These are phyloP conservation scores for Pythium myriotylum DNA, from an alignment of 352 stramenopile species.

Conservation along the genomic window DNA sequence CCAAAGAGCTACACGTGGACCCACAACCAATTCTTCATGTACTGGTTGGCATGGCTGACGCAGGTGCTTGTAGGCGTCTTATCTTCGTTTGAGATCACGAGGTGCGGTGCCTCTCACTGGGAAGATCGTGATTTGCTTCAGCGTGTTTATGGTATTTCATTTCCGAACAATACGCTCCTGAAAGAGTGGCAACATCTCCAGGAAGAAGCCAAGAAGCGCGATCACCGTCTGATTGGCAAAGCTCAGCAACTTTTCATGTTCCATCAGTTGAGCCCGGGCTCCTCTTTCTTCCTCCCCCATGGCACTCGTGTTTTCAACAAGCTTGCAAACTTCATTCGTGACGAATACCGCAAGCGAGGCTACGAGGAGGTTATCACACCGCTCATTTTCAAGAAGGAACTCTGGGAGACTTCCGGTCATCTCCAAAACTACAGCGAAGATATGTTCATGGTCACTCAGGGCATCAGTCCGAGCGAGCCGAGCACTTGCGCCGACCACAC, in stretches of 20 bases:
- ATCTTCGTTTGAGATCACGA: constrained; percentile 96
- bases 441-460: constrained; percentile 93
- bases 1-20: constrained; percentile 81
- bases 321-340: constrained; percentile 85
- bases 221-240: constrained; percentile 94
- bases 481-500: constrained; percentile 12
- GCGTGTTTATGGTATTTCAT: constrained; percentile 97
- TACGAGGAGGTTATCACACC: constrained; percentile 98
- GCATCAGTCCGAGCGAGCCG: constrained; percentile 38
- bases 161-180: constrained; percentile 88
- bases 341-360: constrained; percentile 86
- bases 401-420: constrained; percentile 98
- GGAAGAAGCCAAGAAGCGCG: constrained; percentile 96
- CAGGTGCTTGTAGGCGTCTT: constrained; percentile 48
- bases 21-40: constrained; percentile 38
- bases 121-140: constrained; percentile 91
- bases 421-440: constrained; percentile 97
- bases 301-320: constrained; percentile 98
- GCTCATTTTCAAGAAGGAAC: constrained; percentile 97
- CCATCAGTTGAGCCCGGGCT: constrained; percentile 94
- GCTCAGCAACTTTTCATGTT: constrained; percentile 98
- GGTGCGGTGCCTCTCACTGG: constrained; percentile 95
- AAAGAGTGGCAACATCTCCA: constrained; percentile 89
- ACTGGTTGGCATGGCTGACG: background rate
- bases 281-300: constrained; percentile 98